Conservation (phyloP, 2,329 filamentous ascomycete species). For the Diplodia corticola region DNA sequence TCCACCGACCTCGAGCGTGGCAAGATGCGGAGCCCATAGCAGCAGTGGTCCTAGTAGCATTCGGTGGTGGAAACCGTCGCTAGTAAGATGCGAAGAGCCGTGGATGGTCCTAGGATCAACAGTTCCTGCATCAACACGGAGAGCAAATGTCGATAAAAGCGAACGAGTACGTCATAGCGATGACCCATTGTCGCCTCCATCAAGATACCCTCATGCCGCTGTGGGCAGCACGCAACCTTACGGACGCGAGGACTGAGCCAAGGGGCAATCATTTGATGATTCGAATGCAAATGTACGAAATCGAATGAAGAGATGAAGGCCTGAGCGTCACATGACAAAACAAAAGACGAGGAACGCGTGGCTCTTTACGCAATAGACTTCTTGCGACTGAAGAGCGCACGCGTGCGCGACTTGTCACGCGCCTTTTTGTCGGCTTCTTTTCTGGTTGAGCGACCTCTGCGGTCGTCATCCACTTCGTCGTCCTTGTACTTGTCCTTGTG, state of each 20-base stretch:
- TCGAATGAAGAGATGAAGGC: neutral
- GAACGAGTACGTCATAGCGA: neutral
- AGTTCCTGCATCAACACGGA: neutral
- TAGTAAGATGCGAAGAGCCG: neutral
- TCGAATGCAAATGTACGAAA: constrained; percentile 2
- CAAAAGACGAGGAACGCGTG: neutral
- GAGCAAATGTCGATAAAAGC: neutral
- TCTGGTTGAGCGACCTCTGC: constrained; percentile 48
- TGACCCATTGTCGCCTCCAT: neutral
- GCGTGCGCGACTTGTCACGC: constrained; percentile 73
- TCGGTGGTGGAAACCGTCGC: neutral
- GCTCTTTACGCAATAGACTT: constrained; percentile 38
- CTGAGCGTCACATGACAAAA: neutral
- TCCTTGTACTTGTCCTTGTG: constrained; percentile 91
- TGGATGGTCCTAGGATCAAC: neutral
- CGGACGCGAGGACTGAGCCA: neutral
- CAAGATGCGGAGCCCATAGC: neutral
- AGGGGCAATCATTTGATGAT: neutral
- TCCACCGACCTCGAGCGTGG: neutral
- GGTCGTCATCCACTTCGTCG: constrained; percentile 44
- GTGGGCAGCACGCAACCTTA: neutral
- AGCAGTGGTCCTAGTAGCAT: neutral
- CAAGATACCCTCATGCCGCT: neutral
- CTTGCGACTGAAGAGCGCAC: constrained; percentile 70
- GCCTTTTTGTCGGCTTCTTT: constrained; percentile 59